These are phyloP conservation scores for Penicillium freii DNA, from an alignment of 2,329 filamentous ascomycete genomes.

Conservation along the genomic window DNA sequence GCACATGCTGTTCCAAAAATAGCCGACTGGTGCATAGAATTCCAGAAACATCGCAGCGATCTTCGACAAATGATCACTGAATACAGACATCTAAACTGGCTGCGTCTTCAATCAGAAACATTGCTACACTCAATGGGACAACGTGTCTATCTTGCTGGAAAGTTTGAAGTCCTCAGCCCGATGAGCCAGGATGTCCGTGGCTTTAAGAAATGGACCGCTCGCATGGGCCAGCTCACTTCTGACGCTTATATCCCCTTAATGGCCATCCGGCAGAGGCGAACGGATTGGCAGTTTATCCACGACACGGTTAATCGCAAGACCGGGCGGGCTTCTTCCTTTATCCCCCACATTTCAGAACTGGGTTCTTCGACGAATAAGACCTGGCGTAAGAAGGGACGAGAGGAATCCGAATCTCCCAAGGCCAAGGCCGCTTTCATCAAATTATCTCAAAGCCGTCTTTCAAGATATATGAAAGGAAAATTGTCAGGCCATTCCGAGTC, in stretches of 20 bases:
- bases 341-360: not conserved
- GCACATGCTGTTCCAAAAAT: not conserved
- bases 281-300: not conserved
- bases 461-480: not conserved
- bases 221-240: not conserved
- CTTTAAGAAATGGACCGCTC: constrained; percentile 21
- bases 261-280: not conserved
- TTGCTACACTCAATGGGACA: constrained; percentile 17
- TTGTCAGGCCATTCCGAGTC: not conserved
- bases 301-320: not conserved
- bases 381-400: not conserved
- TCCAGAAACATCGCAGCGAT: constrained; percentile 4
- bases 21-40: not conserved
- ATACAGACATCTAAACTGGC: constrained; percentile 24
- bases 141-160: constrained; percentile 14
- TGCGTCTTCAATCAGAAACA: constrained; percentile 24
- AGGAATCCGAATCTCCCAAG: not conserved
- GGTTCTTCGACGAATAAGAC: not conserved
- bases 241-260: not conserved
- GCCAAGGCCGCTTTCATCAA: not conserved
- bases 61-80: constrained; percentile 1
- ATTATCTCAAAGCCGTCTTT: not conserved
- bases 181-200: constrained; percentile 19
- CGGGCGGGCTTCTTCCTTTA: not conserved
- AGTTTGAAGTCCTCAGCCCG: constrained; percentile 19